These are phyloP conservation scores for Venturia nashicola DNA, from an alignment of 2,329 filamentous ascomycete species.

Conservation along the genomic window DNA sequence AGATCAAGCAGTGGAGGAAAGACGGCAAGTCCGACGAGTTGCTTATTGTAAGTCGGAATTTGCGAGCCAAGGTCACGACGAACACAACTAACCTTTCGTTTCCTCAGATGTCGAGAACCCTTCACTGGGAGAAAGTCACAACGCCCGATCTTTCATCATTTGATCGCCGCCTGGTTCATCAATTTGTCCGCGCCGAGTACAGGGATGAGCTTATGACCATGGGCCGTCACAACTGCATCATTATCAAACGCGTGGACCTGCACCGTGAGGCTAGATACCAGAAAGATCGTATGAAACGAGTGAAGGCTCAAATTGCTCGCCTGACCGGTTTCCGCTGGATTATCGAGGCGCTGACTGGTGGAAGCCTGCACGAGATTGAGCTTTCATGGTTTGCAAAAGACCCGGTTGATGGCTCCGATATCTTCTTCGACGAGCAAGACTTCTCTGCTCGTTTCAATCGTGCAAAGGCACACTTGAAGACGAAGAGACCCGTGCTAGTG, in stretches of 20 bases:
- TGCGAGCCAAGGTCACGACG: background rate
- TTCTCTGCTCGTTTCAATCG: background rate
- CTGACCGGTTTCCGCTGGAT: conserved; percentile 37
- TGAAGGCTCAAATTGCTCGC: conserved; percentile 27
- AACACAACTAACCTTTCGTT: background rate
- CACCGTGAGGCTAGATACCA: conserved; percentile 26
- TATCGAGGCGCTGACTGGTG: conserved; percentile 32
- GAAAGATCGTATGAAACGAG: conserved; percentile 22
- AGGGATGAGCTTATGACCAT: conserved; percentile 30
- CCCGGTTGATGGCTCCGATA: conserved; percentile 17
- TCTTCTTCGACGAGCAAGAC: background rate
- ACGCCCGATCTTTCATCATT: conserved; percentile 27
- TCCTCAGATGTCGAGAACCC: background rate
- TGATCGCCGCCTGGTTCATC: conserved; percentile 54
- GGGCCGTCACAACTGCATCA: conserved; percentile 29
- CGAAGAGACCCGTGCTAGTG: conserved; percentile 39
- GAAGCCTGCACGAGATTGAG: conserved; percentile 25
- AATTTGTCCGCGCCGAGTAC: conserved; percentile 52
- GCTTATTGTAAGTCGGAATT: background rate
- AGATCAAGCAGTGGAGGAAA: conserved; percentile 35
- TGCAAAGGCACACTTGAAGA: conserved; percentile 23
- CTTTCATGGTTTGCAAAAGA: conserved; percentile 23
- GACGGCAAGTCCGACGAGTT: conserved; percentile 14
- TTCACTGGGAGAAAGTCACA: background rate
- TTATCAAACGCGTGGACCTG: conserved; percentile 29